Evolutionary conservation across 1,284 basidiomycete species (phyloP).

Genomic region (Cryptococcus hybrid): DNA sequence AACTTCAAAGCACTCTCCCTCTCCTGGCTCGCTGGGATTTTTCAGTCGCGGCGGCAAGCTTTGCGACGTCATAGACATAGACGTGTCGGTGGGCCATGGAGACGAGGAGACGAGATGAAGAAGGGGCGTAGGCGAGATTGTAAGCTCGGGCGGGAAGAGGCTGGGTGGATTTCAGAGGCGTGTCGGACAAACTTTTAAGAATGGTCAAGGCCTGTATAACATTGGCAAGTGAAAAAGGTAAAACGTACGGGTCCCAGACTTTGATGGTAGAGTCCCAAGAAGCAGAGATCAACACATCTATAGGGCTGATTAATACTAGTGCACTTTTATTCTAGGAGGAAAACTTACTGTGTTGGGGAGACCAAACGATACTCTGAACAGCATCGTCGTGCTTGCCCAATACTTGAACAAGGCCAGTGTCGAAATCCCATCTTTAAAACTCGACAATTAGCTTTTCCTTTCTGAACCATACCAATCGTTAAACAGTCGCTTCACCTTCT

Average conservation of each 20-base stretch:
- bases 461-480: not conserved
- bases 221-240: conserved; percentile 36
- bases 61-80: conserved; percentile 77
- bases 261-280: conserved; percentile 88
- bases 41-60: conserved; percentile 54
- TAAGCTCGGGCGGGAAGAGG: conserved; percentile 78
- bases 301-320: not conserved
- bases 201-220: not conserved
- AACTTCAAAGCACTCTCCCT: conserved; percentile 93
- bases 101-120: conserved; percentile 65
- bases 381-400: conserved; percentile 52
- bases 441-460: not conserved
- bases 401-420: conserved; percentile 48
- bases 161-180: conserved; percentile 58
- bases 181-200: conserved; percentile 47
- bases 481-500: conserved; percentile 53
- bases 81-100: conserved; percentile 87
- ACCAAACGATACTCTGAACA: conserved; percentile 50
- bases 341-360: conserved; percentile 43
- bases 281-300: conserved; percentile 73
- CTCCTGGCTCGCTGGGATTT: conserved; percentile 58
- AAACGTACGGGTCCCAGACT: conserved; percentile 69
- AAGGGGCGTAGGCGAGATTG: conserved; percentile 56
- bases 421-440: conserved; percentile 49
- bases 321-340: not conserved